Evolutionary conservation across 1,284 basidiomycete genomes (phyloP), one percentile per base, ranked within the genome.

Genomic region (Ustilago trichophora): DNA sequence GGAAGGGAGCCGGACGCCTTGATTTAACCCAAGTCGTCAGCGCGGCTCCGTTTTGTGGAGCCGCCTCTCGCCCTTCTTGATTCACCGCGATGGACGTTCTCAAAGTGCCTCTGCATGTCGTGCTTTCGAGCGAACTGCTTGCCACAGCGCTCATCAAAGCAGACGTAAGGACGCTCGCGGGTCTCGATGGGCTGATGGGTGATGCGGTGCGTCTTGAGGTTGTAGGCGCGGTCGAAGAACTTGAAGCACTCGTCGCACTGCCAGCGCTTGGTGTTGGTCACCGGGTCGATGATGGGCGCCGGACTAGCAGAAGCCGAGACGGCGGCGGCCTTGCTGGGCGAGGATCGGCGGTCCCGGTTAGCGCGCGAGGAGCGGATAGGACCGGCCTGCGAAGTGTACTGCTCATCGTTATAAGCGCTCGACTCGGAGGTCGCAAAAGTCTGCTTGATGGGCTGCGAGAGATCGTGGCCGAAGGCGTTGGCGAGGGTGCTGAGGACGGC

Each of bases 41-140:
- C 50, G 46, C 58, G 52, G 50, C 50, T 58, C 54, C 58, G 40
- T 43, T 57, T 57, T 19, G 36, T 19, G 19, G 46, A 31, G 40
- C 36, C 52, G 32, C 53, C 42, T 46, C 32, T 53, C 22, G 19
- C 21, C 31, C 50, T 54, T 40, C 65, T 57, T 29, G 58, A 52
- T 48, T 58, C 58, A 46, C 65, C 65, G n/a, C 50, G 38, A 53
- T 77, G 75, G 22, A 77, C 70, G 26, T 64, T 71, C n/a, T 60
- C 51, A 32, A 58, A 66, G 56, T 77, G 75, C 40, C 75, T 58
- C 33, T 70, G 56, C 57, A 70, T 66, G 47, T 77, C 75, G 35
- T 75, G 71, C 71, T 77, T 77, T 26, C 75, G 73, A 24, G 69
- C 65, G 33, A 77, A 77, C 16, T 55, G 49, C 69, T 75, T 75